Conservation (phyloP, 2,329 filamentous ascomycete species). For the Monosporascus sp. region DNA sequence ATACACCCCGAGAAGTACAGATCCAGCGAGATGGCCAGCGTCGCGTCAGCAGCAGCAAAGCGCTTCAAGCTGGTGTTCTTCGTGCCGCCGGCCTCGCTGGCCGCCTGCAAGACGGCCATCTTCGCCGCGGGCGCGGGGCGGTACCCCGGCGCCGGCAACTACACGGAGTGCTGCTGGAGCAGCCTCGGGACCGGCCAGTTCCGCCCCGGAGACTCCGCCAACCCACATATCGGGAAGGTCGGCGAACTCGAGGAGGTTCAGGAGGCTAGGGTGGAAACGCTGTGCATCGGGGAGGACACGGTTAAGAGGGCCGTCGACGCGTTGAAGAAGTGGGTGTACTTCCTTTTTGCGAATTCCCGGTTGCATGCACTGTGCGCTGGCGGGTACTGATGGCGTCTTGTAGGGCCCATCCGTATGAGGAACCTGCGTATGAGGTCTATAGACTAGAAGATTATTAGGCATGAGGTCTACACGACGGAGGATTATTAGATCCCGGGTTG, state of each 20-base stretch:
- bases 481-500: too few species aligned
- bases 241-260: constrained; percentile 53
- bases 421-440: constrained; percentile 42
- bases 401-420: constrained; percentile 48
- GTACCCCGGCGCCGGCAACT: constrained; percentile 44
- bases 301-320: constrained; percentile 53
- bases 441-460: constrained; percentile 38
- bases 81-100: constrained; percentile 38
- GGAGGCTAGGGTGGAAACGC: constrained; percentile 58
- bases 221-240: constrained; percentile 55
- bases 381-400: neutral
- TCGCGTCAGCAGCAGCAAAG: neutral
- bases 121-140: constrained; percentile 54
- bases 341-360: neutral
- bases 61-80: constrained; percentile 44
- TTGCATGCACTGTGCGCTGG: neutral
- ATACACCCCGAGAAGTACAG: neutral
- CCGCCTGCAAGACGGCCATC: constrained; percentile 48
- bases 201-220: constrained; percentile 53
- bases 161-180: constrained; percentile 50
- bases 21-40: neutral
- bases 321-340: constrained; percentile 52
- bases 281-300: constrained; percentile 55
- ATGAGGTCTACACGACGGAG: neutral
- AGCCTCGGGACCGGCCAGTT: constrained; percentile 58